Percentiles rank a stretch among this genome's conserved stretches.
These are phyloP conservation scores for Lolium rigidum DNA, from an alignment of 176 grass and related monocot species.

Conservation along the genomic window DNA sequence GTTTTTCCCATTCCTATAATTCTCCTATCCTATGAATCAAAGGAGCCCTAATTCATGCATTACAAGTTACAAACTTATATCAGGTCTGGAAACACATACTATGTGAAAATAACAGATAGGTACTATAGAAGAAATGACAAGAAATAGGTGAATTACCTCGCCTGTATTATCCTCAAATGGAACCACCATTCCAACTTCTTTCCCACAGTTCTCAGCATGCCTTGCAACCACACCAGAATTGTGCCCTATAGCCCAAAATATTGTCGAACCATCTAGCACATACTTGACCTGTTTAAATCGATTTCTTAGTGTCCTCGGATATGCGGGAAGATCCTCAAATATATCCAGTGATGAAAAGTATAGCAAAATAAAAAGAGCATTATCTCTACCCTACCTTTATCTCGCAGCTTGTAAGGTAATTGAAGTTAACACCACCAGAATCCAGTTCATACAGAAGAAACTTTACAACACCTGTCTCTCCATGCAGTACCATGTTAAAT, in stretches of 20 bases:
- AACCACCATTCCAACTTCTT: slow-evolving; percentile 88
- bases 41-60: not conserved
- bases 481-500: slow-evolving; percentile 95
- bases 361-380: slow-evolving; percentile 33
- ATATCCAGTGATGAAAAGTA: slow-evolving; percentile 11
- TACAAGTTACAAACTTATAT: not conserved
- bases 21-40: no score
- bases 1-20: no score
- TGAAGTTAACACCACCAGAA: slow-evolving; percentile 72
- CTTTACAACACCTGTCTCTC: slow-evolving; percentile 78
- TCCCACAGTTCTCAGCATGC: slow-evolving; percentile 74
- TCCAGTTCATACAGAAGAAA: slow-evolving; percentile 95
- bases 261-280: slow-evolving; percentile 84
- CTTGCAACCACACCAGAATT: slow-evolving; percentile 80
- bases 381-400: slow-evolving; percentile 72
- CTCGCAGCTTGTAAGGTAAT: slow-evolving; percentile 85
- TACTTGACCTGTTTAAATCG: slow-evolving; percentile 82
- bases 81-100: slow-evolving; percentile 16
- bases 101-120: slow-evolving; percentile 4
- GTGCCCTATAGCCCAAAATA: slow-evolving; percentile 91
- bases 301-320: slow-evolving; percentile 30
- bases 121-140: slow-evolving; percentile 37
- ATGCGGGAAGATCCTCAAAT: slow-evolving; percentile 39
- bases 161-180: slow-evolving; percentile 83
- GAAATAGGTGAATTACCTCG: slow-evolving; percentile 58